Percentiles rank a stretch among this genome's conserved stretches.
phyloP scores from a whole-genome alignment of 2,329 filamentous ascomycete species.

The Hymenoscyphus linearis region DNA sequence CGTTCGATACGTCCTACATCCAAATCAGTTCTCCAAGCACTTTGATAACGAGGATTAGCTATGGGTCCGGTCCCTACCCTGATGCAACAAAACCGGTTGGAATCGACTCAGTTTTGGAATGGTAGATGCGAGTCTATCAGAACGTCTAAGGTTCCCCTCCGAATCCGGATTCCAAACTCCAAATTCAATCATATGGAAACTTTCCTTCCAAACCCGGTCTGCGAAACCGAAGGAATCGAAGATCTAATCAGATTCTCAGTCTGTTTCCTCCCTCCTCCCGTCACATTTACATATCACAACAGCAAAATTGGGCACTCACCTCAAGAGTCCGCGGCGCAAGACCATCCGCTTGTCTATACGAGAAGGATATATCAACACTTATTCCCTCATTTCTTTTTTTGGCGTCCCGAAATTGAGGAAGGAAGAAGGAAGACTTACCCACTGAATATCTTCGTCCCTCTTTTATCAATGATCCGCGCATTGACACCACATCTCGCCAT shows the following conservation, averaged over 20 bases:
- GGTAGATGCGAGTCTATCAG: slow-evolving; percentile 57
- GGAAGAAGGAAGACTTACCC: slow-evolving; percentile 10
- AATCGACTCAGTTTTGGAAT: slow-evolving; percentile 57
- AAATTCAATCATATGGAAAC: slow-evolving; percentile 65
- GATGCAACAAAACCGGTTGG: slow-evolving; percentile 62
- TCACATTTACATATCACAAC: too few relatives aligned
- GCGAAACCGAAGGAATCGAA: slow-evolving; percentile 66
- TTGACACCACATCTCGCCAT: slow-evolving; percentile 43
- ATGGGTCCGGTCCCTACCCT: slow-evolving; percentile 39
- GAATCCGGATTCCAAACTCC: slow-evolving; percentile 56
- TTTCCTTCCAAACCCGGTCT: slow-evolving; percentile 59
- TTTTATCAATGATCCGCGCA: slow-evolving; percentile 44
- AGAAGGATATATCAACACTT: too few relatives aligned
- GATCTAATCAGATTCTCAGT: slow-evolving; percentile 44
- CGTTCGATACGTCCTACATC: slow-evolving; percentile 58
- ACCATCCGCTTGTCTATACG: slow-evolving; percentile 55
- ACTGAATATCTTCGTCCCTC: slow-evolving; percentile 31
- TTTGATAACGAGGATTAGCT: too few relatives aligned
- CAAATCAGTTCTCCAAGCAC: too few relatives aligned
- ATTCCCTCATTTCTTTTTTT: neutral
- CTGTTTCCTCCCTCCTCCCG: slow-evolving; percentile 24
- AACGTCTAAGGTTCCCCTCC: slow-evolving; percentile 51
- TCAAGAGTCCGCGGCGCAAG: slow-evolving; percentile 56
- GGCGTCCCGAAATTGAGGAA: neutral
- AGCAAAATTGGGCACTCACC: slow-evolving; percentile 38